phyloP scores from a whole-genome alignment of 108 stramenopile genomes.

The Nitzschia sp. region DNA sequence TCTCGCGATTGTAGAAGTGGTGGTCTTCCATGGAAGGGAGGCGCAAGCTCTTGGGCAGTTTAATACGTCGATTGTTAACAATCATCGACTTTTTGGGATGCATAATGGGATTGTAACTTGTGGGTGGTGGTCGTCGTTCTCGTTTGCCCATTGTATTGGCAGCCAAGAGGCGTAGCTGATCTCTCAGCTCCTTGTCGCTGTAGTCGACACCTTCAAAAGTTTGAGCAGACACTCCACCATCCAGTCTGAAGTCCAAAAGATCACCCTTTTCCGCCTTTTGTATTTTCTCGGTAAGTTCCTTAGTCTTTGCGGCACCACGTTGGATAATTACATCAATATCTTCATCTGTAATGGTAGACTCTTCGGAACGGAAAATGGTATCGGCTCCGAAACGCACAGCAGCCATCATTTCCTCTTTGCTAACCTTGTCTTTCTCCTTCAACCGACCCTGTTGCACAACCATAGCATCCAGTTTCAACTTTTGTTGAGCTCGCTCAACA shows the following conservation, averaged over 20 bases:
- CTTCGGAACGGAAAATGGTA: slow-evolving; percentile 89
- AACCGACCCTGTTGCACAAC: slow-evolving; percentile 96
- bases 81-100: slow-evolving; percentile 82
- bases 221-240: slow-evolving; percentile 85
- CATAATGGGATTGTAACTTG: slow-evolving; percentile 78
- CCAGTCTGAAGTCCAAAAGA: slow-evolving; percentile 91
- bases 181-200: slow-evolving; percentile 77
- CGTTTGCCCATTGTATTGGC: slow-evolving; percentile 85
- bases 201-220: slow-evolving; percentile 90
- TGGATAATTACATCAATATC: slow-evolving; percentile 95
- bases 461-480: slow-evolving; percentile 99
- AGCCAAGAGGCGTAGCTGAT: slow-evolving; percentile 78
- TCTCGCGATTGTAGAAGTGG: slow-evolving; percentile 90
- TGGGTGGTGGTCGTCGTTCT: slow-evolving; percentile 80
- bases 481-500: slow-evolving; percentile 98
- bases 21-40: slow-evolving; percentile 92
- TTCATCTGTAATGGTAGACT: slow-evolving; percentile 89
- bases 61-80: slow-evolving; percentile 73
- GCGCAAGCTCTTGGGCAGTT: slow-evolving; percentile 67
- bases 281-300: slow-evolving; percentile 87
- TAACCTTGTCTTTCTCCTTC: slow-evolving; percentile 86
- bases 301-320: slow-evolving; percentile 88
- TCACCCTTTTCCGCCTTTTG: slow-evolving; percentile 93
- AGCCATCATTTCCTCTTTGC: slow-evolving; percentile 87
- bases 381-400: slow-evolving; percentile 97